Evolutionary conservation across 2,329 filamentous ascomycete genomes (phyloP), one percentile per base, ranked within the genome.

Genomic region (Stagonosporopsis cucurbitacearum): DNA sequence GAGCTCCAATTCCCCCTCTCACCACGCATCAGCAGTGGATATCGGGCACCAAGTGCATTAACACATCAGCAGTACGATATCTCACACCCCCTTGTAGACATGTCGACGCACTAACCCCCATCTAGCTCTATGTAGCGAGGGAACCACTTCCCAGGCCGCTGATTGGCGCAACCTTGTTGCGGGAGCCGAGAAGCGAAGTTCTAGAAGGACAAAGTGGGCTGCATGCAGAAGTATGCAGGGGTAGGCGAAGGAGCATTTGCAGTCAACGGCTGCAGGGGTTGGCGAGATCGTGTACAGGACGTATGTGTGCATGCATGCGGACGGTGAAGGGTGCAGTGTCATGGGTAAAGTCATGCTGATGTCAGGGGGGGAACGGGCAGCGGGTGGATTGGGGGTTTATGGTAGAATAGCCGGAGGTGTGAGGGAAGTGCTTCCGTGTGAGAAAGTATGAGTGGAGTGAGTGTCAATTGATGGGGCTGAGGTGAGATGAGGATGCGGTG

Each of bases 261-360:
- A 35, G 47, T 35, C 23, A 50, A 50, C 47, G 47, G 47, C 30
- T 25, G 40, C 40, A 50, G 25, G 48, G 48, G 48, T 50, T 50
- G 48, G 48, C 48, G 48, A 50, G 37, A 20, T 19, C 35, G 17
- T 20, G 35, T 20, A 15, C 35, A n/a, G n/a, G n/a, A n/a, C n/a
- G n/a, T n/a, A n/a, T n/a, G 17, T 37, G 9, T 32, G 30, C 30
- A 15, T 5, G 30, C n/a, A 6, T n/a, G 30, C 13, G n/a, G 30
- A 32, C 30, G 3, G 30, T 32, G 30, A n/a, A 32, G 30, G 13
- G 30, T 32, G 30, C 13, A 32, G 12, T 32, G 30, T 15, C 30
- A n/a, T 12, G 28, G 28, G 28, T 30, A 30, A 30, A 30, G 13
- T 12, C 9, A 30, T 30, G 28, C 4, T 30, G 28, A 11, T 30